Percentiles rank a stretch among this genome's conserved stretches.
These are phyloP conservation scores for Spiromastix sp. DNA, from an alignment of 2,329 filamentous ascomycete species.

Conservation along the genomic window DNA sequence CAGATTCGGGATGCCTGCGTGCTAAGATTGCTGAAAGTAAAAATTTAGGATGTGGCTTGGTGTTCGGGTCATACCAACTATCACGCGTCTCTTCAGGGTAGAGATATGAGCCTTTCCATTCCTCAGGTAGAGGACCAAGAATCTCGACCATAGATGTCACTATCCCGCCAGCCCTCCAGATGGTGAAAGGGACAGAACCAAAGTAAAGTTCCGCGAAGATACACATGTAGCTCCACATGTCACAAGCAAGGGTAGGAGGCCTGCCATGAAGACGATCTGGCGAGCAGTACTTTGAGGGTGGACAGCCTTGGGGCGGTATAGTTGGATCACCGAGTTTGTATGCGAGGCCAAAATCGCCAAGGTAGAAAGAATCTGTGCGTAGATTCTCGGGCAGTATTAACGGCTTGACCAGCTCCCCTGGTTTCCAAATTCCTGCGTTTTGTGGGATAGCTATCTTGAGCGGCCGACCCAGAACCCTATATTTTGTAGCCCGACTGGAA, in stretches of 20 bases:
- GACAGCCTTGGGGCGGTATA: neutral
- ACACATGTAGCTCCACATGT: conserved; percentile 6
- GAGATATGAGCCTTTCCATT: conserved; percentile 4
- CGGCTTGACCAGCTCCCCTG: conserved; percentile 1
- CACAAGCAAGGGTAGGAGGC: conserved; percentile 3
- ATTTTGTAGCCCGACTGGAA: conserved; percentile 1
- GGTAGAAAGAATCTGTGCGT: neutral
- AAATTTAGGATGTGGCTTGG: neutral
- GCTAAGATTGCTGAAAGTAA: neutral
- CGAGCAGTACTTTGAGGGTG: conserved; percentile 1
- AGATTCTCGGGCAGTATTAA: neutral
- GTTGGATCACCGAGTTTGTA: neutral
- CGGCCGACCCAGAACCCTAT: conserved; percentile 1
- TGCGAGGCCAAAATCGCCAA: conserved; percentile 3
- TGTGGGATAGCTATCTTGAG: neutral
- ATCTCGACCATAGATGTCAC: neutral
- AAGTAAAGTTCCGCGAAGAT: conserved; percentile 4
- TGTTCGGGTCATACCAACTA: conserved; percentile 2
- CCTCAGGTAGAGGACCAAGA: conserved; percentile 1
- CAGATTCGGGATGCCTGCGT: conserved; percentile 10
- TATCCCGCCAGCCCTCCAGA: neutral
- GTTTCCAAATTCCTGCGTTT: conserved; percentile 2
- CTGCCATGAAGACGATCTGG: conserved; percentile 5
- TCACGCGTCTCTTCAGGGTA: neutral
- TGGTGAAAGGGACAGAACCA: conserved; percentile 1